These are phyloP conservation scores for Artemisia tridentata DNA, from an alignment of 129 eudicot genomes.

Conservation along the genomic window DNA sequence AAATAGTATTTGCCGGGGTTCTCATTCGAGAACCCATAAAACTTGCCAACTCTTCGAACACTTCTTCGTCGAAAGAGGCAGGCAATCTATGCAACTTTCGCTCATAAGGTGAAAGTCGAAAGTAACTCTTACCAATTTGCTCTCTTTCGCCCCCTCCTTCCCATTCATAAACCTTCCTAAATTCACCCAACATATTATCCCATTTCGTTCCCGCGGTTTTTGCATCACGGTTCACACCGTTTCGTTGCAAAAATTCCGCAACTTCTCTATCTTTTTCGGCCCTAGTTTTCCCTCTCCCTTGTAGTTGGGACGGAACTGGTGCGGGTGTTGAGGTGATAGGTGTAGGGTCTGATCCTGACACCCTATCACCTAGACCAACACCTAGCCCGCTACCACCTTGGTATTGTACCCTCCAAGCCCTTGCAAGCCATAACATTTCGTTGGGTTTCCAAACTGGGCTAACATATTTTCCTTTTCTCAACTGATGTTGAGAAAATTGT, in stretches of 20 bases:
- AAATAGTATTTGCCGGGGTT: slow-evolving; percentile 26
- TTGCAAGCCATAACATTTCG: slow-evolving; percentile 72
- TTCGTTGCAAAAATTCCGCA: slow-evolving; percentile 52
- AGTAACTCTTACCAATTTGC: slow-evolving; percentile 67
- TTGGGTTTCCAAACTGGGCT: slow-evolving; percentile 89
- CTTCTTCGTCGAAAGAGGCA: slow-evolving; percentile 81
- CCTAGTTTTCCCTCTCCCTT: slow-evolving; percentile 65
- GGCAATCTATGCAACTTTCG: slow-evolving; percentile 62
- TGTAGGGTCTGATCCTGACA: slow-evolving; percentile 15
- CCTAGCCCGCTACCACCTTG: slow-evolving; percentile 35
- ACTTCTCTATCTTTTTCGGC: slow-evolving; percentile 77
- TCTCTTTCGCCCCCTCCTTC: slow-evolving; percentile 75
- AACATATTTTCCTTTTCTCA: slow-evolving; percentile 73
- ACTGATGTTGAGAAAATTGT: slow-evolving; percentile 43
- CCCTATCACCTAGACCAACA: slow-evolving; percentile 14
- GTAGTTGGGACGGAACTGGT: slow-evolving; percentile 20
- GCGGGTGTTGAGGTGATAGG: neutral
- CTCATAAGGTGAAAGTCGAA: slow-evolving; percentile 64
- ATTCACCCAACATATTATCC: slow-evolving; percentile 92
- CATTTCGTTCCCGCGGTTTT: slow-evolving; percentile 82
- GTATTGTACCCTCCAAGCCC: slow-evolving; percentile 75
- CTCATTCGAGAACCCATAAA: slow-evolving; percentile 78
- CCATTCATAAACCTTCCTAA: slow-evolving; percentile 74
- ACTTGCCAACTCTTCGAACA: slow-evolving; percentile 69
- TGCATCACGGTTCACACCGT: slow-evolving; percentile 73